A percentile compares a stretch with the other conserved stretches of the same genome.
phyloP scores from a whole-genome alignment of 2,329 filamentous ascomycete species.

The Huntiella bhutanensis region DNA sequence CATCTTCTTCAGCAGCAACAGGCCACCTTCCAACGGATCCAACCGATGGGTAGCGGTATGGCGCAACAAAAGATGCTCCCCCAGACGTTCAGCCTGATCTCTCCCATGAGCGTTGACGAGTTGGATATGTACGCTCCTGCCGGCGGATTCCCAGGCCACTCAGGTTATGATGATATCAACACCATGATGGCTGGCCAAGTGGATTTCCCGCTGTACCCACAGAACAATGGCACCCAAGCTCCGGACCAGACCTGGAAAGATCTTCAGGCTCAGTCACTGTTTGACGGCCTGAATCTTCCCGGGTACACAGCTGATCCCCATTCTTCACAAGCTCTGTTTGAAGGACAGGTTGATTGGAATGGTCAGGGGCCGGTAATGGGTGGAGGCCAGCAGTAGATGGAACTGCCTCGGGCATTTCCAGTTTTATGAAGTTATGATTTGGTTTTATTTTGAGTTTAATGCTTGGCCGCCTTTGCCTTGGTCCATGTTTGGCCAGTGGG shows the following conservation, averaged over 20 bases:
- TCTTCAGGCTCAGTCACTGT: conserved; percentile 27
- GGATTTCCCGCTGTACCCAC: conserved; percentile 49
- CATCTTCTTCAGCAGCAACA: conserved; percentile 14
- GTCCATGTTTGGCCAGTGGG: too few relatives aligned
- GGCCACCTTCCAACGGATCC: neutral
- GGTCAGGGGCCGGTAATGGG: neutral
- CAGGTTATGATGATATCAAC: conserved; percentile 33
- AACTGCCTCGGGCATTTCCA: too few relatives aligned
- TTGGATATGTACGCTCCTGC: conserved; percentile 53
- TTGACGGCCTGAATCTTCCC: conserved; percentile 31
- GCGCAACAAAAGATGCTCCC: conserved; percentile 5
- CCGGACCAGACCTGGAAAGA: conserved; percentile 13
- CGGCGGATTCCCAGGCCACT: conserved; percentile 43
- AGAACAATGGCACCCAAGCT: neutral
- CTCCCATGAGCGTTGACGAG: conserved; percentile 32
- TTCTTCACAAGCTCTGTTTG: conserved; percentile 28
- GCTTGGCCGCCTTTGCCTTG: too few relatives aligned
- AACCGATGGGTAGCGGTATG: conserved; percentile 16
- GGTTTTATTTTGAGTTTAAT: too few relatives aligned
- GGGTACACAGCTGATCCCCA: conserved; percentile 32
- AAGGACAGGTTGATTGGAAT: conserved; percentile 23
- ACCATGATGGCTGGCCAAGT: conserved; percentile 15
- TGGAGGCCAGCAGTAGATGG: neutral
- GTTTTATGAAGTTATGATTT: too few relatives aligned
- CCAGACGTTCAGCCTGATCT: conserved; percentile 25